phyloP scores from a whole-genome alignment of 2,329 filamentous ascomycete genomes.

The Colletotrichum agaves region DNA sequence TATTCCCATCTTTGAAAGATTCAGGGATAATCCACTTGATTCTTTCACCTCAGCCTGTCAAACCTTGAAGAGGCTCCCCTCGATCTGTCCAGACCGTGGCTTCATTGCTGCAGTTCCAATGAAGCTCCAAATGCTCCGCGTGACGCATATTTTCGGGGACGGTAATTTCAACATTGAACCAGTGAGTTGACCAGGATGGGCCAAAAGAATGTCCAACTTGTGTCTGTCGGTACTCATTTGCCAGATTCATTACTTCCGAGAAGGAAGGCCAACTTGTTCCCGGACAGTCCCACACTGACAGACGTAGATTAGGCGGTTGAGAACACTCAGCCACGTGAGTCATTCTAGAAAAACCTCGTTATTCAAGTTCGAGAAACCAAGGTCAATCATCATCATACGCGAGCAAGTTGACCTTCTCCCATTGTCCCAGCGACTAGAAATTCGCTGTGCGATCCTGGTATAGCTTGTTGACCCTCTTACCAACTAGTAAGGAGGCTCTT shows the following conservation, averaged over 20 bases:
- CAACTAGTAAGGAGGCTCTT: slow-evolving; percentile 19
- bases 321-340: slow-evolving; percentile 37
- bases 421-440: slow-evolving; percentile 40
- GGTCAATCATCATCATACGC: slow-evolving; percentile 24
- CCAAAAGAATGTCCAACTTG: slow-evolving; percentile 70
- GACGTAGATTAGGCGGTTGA: slow-evolving; percentile 29
- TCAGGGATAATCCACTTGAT: slow-evolving; percentile 73
- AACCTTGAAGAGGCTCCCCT: slow-evolving; percentile 70
- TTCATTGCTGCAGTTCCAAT: slow-evolving; percentile 78
- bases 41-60: slow-evolving; percentile 72
- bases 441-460: slow-evolving; percentile 39
- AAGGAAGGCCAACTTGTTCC: slow-evolving; percentile 37
- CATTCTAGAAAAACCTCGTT: neutral
- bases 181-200: slow-evolving; percentile 78
- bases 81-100: slow-evolving; percentile 72
- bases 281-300: slow-evolving; percentile 38
- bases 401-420: slow-evolving; percentile 40
- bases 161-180: slow-evolving; percentile 71
- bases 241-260: slow-evolving; percentile 29
- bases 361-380: neutral
- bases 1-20: slow-evolving; percentile 67
- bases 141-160: slow-evolving; percentile 65
- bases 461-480: slow-evolving; percentile 31
- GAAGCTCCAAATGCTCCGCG: slow-evolving; percentile 71
- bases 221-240: slow-evolving; percentile 42